A percentile compares a stretch with the other conserved stretches of the same genome.
phyloP scores from a whole-genome alignment of 441 rosid genomes.

The Sinapis alba region DNA sequence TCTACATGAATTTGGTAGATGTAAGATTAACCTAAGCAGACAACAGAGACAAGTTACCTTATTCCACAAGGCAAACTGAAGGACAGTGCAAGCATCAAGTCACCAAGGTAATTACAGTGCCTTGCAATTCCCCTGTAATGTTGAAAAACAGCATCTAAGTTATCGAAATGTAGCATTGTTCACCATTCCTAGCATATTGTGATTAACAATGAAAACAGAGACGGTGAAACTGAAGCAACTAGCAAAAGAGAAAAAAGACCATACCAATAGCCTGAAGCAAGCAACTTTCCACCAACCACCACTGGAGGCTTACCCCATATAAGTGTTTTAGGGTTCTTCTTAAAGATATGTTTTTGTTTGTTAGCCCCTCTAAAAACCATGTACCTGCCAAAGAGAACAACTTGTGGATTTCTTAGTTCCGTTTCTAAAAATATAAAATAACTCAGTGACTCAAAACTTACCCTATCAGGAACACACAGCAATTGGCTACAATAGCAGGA shows the following conservation, averaged over 20 bases:
- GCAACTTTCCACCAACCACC: conserved; percentile 81
- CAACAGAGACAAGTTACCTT: conserved; percentile 48
- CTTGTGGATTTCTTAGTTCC: conserved; percentile 7
- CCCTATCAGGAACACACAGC: conserved; percentile 76
- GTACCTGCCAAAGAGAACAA: conserved; percentile 50
- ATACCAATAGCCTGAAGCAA: conserved; percentile 95
- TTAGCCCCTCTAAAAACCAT: conserved; percentile 88
- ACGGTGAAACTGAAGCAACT: not conserved
- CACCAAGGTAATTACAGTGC: conserved; percentile 96
- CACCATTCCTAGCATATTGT: not conserved
- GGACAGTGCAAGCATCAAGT: conserved; percentile 81
- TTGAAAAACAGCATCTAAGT: not conserved
- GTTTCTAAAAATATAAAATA: not conserved
- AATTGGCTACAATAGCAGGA: conserved; percentile 58
- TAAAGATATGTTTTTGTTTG: conserved; percentile 86
- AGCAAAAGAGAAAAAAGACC: not conserved
- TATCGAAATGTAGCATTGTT: not conserved
- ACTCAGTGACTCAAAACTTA: conserved; percentile 38
- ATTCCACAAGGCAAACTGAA: conserved; percentile 90
- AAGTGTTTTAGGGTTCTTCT: conserved; percentile 77
- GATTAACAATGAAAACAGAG: conserved; percentile 11
- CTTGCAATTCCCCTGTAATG: conserved; percentile 86
- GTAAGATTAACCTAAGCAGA: conserved; percentile 15
- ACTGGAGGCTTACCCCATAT: conserved; percentile 88
- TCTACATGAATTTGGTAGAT: conserved; percentile 4